Evolutionary conservation across 2,329 filamentous ascomycete species (phyloP).

Genomic region (Epichloe hybrida): DNA sequence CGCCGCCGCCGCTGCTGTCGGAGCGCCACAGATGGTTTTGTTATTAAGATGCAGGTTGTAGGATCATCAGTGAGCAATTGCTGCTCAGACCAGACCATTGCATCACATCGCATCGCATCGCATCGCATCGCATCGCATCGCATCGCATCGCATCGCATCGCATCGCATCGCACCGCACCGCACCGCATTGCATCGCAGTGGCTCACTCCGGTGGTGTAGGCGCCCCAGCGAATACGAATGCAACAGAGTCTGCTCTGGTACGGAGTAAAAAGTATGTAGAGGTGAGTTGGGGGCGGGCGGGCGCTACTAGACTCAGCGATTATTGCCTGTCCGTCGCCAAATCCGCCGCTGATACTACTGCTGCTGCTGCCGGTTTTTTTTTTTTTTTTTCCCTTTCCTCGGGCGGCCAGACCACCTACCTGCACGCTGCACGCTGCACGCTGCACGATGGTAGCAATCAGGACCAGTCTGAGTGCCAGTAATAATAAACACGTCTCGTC

Average conservation of each 20-base stretch:
- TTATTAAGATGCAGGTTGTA: not conserved
- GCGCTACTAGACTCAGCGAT: not conserved
- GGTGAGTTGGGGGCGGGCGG: not conserved
- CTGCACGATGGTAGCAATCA: too few species aligned
- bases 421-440: not conserved
- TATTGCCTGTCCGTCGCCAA: not conserved
- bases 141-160: not conserved
- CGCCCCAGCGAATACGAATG: not conserved
- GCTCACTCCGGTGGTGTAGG: not conserved
- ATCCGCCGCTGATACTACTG: not conserved
- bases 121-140: not conserved
- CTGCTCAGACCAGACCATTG: not conserved
- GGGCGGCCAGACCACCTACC: not conserved
- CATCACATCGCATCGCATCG: not conserved
- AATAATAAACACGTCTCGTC: too few species aligned
- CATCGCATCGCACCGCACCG: not conserved
- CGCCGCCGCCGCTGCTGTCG: not conserved
- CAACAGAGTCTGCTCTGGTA: not conserved
- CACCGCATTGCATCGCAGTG: not conserved
- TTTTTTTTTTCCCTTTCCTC: not conserved
- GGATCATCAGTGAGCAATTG: not conserved
- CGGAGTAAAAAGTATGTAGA: not conserved
- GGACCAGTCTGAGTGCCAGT: not conserved
- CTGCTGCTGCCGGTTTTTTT: not conserved
- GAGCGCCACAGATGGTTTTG: not conserved